Conservation (phyloP, 495 filamentous ascomycete genomes). For the Lasiosphaeria hispida region DNA sequence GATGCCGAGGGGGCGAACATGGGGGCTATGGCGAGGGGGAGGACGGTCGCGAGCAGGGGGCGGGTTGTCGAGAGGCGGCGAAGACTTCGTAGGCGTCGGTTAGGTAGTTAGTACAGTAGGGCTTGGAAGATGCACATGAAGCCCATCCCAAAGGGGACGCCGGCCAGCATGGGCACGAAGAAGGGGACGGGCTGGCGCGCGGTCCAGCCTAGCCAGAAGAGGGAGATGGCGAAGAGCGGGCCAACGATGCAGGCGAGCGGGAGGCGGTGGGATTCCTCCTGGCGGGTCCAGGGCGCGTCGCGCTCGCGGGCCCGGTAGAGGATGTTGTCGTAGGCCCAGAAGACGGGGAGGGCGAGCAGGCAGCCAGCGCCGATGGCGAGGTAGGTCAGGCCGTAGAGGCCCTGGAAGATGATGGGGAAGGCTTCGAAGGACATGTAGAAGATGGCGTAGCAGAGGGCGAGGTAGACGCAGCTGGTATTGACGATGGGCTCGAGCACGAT, state of each 20-base stretch:
- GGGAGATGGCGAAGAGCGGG: constrained; percentile 55
- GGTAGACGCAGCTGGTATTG: constrained; percentile 63
- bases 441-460: constrained; percentile 66
- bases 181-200: constrained; percentile 55
- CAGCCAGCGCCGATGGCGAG: constrained; percentile 47
- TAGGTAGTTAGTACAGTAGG: constrained; percentile 64
- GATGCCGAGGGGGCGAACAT: constrained; percentile 42
- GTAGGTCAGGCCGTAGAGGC: constrained; percentile 47
- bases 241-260: constrained; percentile 67
- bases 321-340: constrained; percentile 47
- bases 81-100: constrained; percentile 75
- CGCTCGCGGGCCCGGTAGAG: constrained; percentile 23
- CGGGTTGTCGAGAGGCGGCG: constrained; percentile 63
- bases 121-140: constrained; percentile 55
- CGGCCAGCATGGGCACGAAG: constrained; percentile 62
- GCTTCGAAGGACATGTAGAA: constrained; percentile 75
- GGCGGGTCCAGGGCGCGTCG: constrained; percentile 33
- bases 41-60: constrained; percentile 59
- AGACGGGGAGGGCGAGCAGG: constrained; percentile 46
- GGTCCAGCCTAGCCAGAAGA: constrained; percentile 77
- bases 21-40: constrained; percentile 48
- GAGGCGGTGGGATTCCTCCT: constrained; percentile 62
- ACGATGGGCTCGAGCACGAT: constrained; percentile 48
- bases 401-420: constrained; percentile 62
- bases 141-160: constrained; percentile 66